A percentile compares a stretch with the other conserved stretches of the same genome.
phyloP scores from a whole-genome alignment of 2,329 filamentous ascomycete species.

The Hymenoscyphus fructigenus region DNA sequence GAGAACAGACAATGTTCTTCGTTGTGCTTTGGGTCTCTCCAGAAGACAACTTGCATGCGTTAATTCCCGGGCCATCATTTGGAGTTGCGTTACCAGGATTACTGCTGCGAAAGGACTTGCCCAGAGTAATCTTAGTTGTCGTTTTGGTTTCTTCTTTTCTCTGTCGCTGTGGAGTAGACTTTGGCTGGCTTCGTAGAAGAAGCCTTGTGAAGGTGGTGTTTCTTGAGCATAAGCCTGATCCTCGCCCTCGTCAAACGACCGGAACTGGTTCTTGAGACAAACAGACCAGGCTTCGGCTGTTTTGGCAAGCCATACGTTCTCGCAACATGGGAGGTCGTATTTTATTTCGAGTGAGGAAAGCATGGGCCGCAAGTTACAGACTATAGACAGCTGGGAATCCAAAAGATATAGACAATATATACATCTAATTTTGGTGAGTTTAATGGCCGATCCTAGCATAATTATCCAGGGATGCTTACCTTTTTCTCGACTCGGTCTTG shows the following conservation, averaged over 20 bases:
- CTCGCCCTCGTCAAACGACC: constrained; percentile 13
- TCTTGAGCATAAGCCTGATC: constrained; percentile 11
- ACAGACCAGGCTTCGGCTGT: constrained; percentile 1
- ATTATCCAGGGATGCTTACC: not conserved
- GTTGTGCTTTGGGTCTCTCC: constrained; percentile 14
- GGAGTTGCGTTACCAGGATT: constrained; percentile 15
- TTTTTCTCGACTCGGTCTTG: constrained; percentile 11
- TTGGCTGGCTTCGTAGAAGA: constrained; percentile 16
- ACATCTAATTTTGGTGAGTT: constrained; percentile 5
- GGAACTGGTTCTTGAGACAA: constrained; percentile 9
- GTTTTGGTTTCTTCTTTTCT: constrained; percentile 6
- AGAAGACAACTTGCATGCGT: constrained; percentile 13
- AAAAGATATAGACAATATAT: constrained; percentile 16
- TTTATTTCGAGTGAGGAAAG: constrained; percentile 15
- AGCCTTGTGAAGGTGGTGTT: constrained; percentile 13
- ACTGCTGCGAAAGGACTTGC: constrained; percentile 14
- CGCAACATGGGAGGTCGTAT: constrained; percentile 15
- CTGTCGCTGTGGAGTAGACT: constrained; percentile 9
- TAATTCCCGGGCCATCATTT: constrained; percentile 15
- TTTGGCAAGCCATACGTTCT: constrained; percentile 15
- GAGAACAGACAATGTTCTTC: constrained; percentile 10
- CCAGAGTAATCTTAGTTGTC: constrained; percentile 11
- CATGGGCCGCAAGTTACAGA: constrained; percentile 14
- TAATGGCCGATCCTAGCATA: too few species aligned
- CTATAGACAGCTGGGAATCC: constrained; percentile 14